Evolutionary conservation across 2,329 filamentous ascomycete species (phyloP), one percentile per base, ranked within the genome.

Genomic region (Talaromyces marneffei): DNA sequence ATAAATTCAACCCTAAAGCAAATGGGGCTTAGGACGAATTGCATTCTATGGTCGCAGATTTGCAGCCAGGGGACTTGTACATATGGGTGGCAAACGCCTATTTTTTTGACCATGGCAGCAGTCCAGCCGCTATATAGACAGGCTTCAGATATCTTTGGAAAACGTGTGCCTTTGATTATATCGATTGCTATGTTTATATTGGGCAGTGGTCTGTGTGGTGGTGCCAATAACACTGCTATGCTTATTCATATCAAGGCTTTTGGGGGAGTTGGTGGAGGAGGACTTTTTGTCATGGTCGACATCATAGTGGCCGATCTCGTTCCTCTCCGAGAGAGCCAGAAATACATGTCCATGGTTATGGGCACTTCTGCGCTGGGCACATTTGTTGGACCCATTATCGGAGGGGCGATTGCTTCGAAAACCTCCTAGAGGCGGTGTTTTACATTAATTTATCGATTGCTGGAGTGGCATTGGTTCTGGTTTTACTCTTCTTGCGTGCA

Each of bases 281-380:
- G 80, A 2, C 67, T 83, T 46, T 71, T 78, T 3, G 75, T 78
- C n/a, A 62, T 84, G 56, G 77, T 80, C 8, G 77, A 78, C 56
- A 78, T 84, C 44, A 76, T 75, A 46, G 77, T 83, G 29, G 75
- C 75, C 5, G 82, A 84, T 66, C 60, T 84, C 46, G 83, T 83
- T 62, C 75, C 74, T n/a, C 67, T 77, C 20, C 42, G 20, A 7
- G 42, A 46, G 42, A 46, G 42, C 20, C 42, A 46, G 42, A 46
- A 46, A 25, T 46, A 46, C 20, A 46, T 46, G 42, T 46, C 42
- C 2, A 46, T 46, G 42, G 25, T 46, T 14, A 46, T 46, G 42
- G 42, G 20, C 20, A 44, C 40, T 14, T 44, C 23, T 14, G 40
- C 40, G 20, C 40, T 44, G 18, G 40, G 40, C 42, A 46, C 42